These are phyloP conservation scores for Tolypocladium album DNA, from an alignment of 2,329 filamentous ascomycete species.

Conservation along the genomic window DNA sequence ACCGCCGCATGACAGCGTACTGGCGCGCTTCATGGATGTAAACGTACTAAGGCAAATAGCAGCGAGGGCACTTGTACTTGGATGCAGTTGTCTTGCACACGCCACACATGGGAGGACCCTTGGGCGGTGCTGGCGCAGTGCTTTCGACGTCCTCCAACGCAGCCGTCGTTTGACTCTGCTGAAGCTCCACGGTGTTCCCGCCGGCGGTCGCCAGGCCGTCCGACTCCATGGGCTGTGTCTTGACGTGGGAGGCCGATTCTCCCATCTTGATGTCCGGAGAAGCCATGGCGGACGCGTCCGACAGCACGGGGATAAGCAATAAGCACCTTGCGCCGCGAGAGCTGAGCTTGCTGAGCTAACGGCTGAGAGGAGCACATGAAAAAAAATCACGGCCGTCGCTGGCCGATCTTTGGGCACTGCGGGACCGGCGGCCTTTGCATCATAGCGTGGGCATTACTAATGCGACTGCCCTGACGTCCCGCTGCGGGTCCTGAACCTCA, in stretches of 20 bases:
- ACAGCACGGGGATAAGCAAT: not conserved
- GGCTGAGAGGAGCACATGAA: not conserved
- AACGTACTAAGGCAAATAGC: slow-evolving; percentile 46
- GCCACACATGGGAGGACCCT: slow-evolving; percentile 27
- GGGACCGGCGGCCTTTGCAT: slow-evolving; percentile 7
- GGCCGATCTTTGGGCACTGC: not conserved
- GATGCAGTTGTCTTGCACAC: slow-evolving; percentile 39
- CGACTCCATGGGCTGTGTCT: not conserved
- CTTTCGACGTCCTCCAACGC: not conserved
- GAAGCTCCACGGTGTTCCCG: not conserved
- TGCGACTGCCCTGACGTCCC: slow-evolving; percentile 4
- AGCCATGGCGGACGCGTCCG: not conserved
- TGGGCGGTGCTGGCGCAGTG: not conserved
- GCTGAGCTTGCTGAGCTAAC: not conserved
- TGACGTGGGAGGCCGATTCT: not conserved
- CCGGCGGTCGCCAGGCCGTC: not conserved
- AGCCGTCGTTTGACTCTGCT: not conserved
- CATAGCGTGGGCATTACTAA: slow-evolving; percentile 23
- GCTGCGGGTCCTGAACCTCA: slow-evolving; percentile 1
- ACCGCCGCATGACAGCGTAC: not conserved
- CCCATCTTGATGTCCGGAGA: not conserved
- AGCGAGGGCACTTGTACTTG: slow-evolving; percentile 56
- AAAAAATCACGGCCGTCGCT: not conserved
- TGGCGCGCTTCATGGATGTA: not conserved
- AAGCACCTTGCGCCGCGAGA: not conserved